Conservation (phyloP, 139 green algal genomes). For the Mychonastes homosphaera region DNA sequence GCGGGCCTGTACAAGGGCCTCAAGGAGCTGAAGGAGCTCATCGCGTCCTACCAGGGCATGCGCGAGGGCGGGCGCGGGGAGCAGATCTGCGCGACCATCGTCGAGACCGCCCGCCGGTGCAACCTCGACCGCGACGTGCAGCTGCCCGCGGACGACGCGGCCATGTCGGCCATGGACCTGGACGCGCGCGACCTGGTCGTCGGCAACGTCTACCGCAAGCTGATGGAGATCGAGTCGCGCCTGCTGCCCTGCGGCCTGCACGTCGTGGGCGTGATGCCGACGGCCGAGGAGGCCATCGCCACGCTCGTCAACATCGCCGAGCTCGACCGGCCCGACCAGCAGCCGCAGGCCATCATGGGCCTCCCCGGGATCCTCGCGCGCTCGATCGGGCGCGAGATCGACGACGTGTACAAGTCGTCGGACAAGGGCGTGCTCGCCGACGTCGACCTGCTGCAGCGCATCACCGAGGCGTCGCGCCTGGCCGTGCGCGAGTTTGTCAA, state of each 20-base stretch:
- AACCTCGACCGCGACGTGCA: conserved; percentile 94
- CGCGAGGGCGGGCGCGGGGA: conserved; percentile 71
- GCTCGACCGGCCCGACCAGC: conserved; percentile 86
- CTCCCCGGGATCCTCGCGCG: conserved; percentile 83
- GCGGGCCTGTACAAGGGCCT: conserved; percentile 96
- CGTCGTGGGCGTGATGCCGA: conserved; percentile 82
- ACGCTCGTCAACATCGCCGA: conserved; percentile 97
- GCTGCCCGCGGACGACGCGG: conserved; percentile 61
- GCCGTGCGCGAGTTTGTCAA: conserved; percentile 81
- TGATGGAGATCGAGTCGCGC: conserved; percentile 99
- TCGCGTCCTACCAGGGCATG: conserved; percentile 75
- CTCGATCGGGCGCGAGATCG: conserved; percentile 78
- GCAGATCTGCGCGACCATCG: conserved; percentile 91
- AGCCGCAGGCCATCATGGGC: conserved; percentile 68
- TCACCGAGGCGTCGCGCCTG: conserved; percentile 68
- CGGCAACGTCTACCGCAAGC: conserved; percentile 77
- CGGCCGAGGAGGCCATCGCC: conserved; percentile 87
- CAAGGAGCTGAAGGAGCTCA: conserved; percentile 96
- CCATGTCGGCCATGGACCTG: conserved; percentile 37
- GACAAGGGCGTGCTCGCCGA: conserved; percentile 80
- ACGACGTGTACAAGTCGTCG: conserved; percentile 82
- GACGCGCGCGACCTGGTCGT: conserved; percentile 77
- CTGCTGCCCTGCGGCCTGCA: conserved; percentile 97
- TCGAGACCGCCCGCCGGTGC: conserved; percentile 88
- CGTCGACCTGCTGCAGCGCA: conserved; percentile 78